Base-by-base conservation (phyloP, 1,284 basidiomycete species). In the Sanguinoderma infundibulare region DNA sequence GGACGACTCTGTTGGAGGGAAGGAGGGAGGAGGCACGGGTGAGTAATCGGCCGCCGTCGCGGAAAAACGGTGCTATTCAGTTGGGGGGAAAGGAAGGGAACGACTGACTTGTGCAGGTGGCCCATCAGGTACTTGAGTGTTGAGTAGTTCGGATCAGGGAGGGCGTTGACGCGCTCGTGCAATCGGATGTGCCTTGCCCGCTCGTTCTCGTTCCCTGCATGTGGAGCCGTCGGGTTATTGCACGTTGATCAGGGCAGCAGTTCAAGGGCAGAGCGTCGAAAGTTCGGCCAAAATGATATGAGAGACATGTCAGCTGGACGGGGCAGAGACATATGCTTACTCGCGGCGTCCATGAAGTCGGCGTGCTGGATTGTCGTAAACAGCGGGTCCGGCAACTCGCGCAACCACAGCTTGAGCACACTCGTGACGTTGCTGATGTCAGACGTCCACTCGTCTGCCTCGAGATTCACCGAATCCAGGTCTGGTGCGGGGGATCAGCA, bases 91-190 rank as follows among this genome's bases (percentile, higher is more conserved):
- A 14, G 8, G 34, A 39, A 26, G 12, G 24, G 42, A 24, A 24
- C 53, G 49, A 76, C 82, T 64, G 67, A 95, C 94, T 85, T 88
- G 79, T 98, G 85, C 62, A 99, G 78, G 78, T 99, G 97, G 10
- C 92, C 95, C 84, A 99, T 86, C 73, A 99, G 91, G 75, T 87
- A 98, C 75, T 98, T 98, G 57, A 99, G 82, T 1, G 97, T 98
- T 0, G 98, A 95, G 72, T 99, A 99, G 77, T 99, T 98, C 14
- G 98, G 87, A 78, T 99, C 97, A 3, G 97, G 98, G 55, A 99
- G 82, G 69, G 98, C 96, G 73, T 99, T 99, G 53, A 99, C 96
- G 55, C 94, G 88, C 74, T 99, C 97, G 71, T 99, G 97, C 61
- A 99, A 79, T 53, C 96, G 86, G 67, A 98, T 98, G 72, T 98